Percentiles rank a stretch among this genome's conserved stretches.
phyloP scores from a whole-genome alignment of 257 asterid species.

The Sherardia arvensis region DNA sequence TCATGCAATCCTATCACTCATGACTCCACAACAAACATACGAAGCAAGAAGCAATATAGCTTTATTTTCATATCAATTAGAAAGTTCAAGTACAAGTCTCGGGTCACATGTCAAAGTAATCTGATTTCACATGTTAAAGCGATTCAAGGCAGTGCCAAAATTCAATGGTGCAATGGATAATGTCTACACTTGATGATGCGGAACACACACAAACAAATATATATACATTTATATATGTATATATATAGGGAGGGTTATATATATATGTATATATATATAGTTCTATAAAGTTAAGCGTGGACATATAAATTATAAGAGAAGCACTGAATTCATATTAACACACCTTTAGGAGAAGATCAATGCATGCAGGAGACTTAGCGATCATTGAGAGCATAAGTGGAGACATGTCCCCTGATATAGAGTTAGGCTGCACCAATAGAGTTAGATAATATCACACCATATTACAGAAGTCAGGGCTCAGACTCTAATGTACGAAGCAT shows the following conservation, averaged over 20 bases:
- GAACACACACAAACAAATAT: background rate
- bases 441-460: background rate
- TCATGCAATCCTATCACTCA: background rate
- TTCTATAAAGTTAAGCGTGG: background rate
- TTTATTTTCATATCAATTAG: background rate
- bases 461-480: no score
- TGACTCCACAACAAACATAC: background rate
- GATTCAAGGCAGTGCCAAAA: background rate
- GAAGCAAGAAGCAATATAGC: background rate
- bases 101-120: no score
- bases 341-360: slow-evolving; percentile 16
- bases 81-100: background rate
- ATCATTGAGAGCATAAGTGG: slow-evolving; percentile 11
- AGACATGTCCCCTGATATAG: background rate
- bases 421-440: slow-evolving; percentile 11
- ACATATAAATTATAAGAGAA: background rate
- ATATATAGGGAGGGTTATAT: no score
- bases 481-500: no score
- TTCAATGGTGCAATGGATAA: no score
- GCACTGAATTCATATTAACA: no score
- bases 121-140: no score
- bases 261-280: no score
- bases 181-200: background rate
- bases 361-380: slow-evolving; percentile 6
- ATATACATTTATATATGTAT: no score